Evolutionary conservation across 2,329 filamentous ascomycete species (phyloP).

Genomic region (Colletotrichum sp.): DNA sequence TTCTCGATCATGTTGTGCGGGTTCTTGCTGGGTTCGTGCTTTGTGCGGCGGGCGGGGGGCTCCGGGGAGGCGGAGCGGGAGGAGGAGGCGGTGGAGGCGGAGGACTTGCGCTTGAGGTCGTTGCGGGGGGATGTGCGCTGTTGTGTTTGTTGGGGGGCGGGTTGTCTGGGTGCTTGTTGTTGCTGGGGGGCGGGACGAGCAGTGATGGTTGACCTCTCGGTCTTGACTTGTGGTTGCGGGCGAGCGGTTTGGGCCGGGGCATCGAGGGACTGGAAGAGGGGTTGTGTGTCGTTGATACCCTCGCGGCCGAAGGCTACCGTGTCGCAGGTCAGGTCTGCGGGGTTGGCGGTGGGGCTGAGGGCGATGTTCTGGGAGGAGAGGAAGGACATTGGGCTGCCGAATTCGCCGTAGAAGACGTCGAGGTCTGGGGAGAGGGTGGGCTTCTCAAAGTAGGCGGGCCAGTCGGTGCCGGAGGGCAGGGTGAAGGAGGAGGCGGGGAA

Average conservation of each 20-base stretch:
- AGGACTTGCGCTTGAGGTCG: conserved; percentile 36
- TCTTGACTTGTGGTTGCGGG: not conserved
- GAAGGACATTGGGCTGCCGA: conserved; percentile 30
- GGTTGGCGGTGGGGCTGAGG: conserved; percentile 39
- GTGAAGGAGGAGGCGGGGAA: conserved; percentile 33
- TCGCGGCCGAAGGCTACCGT: conserved; percentile 27
- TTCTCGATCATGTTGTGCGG: conserved; percentile 89
- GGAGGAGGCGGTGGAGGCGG: conserved; percentile 30
- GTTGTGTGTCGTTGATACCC: conserved; percentile 28
- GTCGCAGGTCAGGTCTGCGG: conserved; percentile 32
- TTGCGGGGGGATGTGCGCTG: conserved; percentile 23
- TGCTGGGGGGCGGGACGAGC: not conserved
- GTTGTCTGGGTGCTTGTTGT: not conserved
- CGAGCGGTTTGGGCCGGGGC: not conserved
- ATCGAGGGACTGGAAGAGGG: conserved; percentile 28
- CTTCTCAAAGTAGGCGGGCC: conserved; percentile 33
- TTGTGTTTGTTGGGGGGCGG: not conserved
- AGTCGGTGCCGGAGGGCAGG: conserved; percentile 28
- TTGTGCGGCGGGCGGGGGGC: conserved; percentile 31
- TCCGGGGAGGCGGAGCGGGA: conserved; percentile 46
- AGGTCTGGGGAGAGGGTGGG: conserved; percentile 30
- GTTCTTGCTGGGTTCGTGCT: conserved; percentile 67
- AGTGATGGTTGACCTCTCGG: not conserved
- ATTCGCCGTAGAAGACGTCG: conserved; percentile 35
- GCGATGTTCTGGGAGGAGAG: conserved; percentile 28